Conservation (phyloP, 441 rosid species). For the Gossypium schwendimanii region DNA sequence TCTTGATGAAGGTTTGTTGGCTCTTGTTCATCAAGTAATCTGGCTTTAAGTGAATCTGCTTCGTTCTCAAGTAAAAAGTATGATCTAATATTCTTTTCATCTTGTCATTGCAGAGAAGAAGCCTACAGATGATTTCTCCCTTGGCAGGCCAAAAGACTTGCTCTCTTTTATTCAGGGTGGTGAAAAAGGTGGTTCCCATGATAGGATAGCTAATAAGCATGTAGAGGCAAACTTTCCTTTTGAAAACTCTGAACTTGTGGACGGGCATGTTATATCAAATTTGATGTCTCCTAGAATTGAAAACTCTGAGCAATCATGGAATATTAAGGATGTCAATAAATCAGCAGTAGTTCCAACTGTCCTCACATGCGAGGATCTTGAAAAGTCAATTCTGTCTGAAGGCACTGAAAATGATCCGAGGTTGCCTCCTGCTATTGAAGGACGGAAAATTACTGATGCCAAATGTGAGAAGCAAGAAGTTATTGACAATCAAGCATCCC, state of each 20-base stretch:
- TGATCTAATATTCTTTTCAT: conserved; percentile 5
- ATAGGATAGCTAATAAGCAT: conserved; percentile 31
- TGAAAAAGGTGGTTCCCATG: conserved; percentile 50
- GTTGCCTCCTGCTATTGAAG: conserved; percentile 28
- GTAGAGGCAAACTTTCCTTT: conserved; percentile 28
- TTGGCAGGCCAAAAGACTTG: conserved; percentile 50
- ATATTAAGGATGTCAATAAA: conserved; percentile 26
- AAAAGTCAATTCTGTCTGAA: conserved; percentile 81
- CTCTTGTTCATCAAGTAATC: background rate
- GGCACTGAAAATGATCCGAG: conserved; percentile 37
- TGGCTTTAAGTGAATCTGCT: background rate
- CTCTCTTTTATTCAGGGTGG: conserved; percentile 75
- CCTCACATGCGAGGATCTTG: conserved; percentile 99
- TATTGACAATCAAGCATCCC: conserved; percentile 64
- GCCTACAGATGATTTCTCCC: conserved; percentile 34
- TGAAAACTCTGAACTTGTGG: conserved; percentile 32
- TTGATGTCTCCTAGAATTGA: conserved; percentile 19
- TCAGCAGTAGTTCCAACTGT: conserved; percentile 49
- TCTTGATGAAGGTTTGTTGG: conserved; percentile 69
- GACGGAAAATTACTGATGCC: conserved; percentile 27
- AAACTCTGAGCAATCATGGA: conserved; percentile 25
- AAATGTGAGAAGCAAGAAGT: conserved; percentile 41
- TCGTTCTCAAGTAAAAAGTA: background rate
- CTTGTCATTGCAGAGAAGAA: conserved; percentile 52
- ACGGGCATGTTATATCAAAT: conserved; percentile 25